These are phyloP conservation scores for Linnemannia elongata DNA, from an alignment of 192 early-diverging fungal species.

Conservation along the genomic window DNA sequence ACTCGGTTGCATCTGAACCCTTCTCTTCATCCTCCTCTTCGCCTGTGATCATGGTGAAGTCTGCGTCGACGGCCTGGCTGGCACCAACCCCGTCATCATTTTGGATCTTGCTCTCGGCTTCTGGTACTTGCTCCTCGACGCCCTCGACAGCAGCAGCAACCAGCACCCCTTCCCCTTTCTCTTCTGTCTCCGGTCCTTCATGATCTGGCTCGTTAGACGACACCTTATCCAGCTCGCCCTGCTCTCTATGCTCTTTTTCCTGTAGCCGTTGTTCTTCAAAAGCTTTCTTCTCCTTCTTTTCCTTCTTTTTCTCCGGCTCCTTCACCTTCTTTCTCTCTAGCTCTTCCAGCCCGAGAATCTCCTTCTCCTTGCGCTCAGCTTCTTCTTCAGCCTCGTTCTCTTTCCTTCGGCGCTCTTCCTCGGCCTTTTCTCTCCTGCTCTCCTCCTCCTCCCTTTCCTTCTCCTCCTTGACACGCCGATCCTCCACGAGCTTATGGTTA, in stretches of 20 bases:
- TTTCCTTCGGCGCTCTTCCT: constrained; percentile 13
- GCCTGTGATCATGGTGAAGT: background rate
- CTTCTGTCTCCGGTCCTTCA: background rate
- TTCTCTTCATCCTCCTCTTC: background rate
- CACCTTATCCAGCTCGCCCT: constrained; percentile 20
- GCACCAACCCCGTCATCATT: background rate
- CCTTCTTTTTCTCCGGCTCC: constrained; percentile 15
- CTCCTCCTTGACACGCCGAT: background rate
- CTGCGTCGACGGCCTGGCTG: background rate
- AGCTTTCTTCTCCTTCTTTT: constrained; percentile 12
- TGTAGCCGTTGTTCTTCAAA: too few relatives aligned
- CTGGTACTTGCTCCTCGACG: background rate
- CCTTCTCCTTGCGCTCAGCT: background rate
- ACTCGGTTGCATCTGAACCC: background rate
- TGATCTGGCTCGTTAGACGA: background rate
- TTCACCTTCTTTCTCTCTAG: constrained; percentile 13
- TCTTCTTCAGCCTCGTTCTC: background rate
- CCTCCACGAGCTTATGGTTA: constrained; percentile 12
- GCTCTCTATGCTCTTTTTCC: background rate
- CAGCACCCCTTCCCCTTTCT: background rate
- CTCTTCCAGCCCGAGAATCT: background rate
- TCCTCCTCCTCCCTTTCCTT: background rate
- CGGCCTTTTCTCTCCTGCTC: background rate
- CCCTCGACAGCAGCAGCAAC: background rate
- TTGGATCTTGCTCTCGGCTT: background rate